phyloP scores from a whole-genome alignment of 2,329 filamentous ascomycete genomes.

The Neofusicoccum sp. region DNA sequence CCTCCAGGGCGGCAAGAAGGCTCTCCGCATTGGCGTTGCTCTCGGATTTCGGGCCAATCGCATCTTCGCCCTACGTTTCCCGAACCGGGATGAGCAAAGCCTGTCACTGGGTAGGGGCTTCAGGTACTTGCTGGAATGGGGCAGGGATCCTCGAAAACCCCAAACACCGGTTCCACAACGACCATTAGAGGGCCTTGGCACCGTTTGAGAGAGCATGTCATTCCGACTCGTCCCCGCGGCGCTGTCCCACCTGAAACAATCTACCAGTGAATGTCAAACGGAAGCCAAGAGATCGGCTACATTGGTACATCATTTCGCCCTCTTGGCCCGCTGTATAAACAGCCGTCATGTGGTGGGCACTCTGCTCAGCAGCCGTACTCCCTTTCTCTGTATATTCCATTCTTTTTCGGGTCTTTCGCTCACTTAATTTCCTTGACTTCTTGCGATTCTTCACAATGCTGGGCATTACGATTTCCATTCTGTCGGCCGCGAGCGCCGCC shows the following conservation, averaged over 20 bases:
- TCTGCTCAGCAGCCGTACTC: neutral
- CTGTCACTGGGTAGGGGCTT: neutral
- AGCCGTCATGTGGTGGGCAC: neutral
- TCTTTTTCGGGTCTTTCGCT: constrained; percentile 18
- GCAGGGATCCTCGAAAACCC: neutral
- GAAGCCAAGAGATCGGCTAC: neutral
- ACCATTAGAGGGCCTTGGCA: neutral
- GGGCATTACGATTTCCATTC: constrained; percentile 15
- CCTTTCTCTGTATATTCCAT: neutral
- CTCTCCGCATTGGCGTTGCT: neutral
- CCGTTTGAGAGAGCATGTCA: neutral
- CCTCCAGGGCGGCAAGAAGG: neutral
- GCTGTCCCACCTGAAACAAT: neutral
- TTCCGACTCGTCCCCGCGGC: neutral
- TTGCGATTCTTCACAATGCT: neutral
- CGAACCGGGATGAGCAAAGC: neutral
- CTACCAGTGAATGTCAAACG: neutral
- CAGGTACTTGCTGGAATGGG: neutral
- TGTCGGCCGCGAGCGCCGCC: constrained; percentile 13
- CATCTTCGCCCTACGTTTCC: neutral
- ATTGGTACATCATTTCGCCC: neutral
- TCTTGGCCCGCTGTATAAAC: constrained; percentile 5
- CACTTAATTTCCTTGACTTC: neutral
- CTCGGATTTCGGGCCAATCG: neutral
- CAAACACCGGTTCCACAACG: neutral